These are phyloP conservation scores for Ganoderma boninense DNA, from an alignment of 1,284 basidiomycete genomes.

Conservation along the genomic window DNA sequence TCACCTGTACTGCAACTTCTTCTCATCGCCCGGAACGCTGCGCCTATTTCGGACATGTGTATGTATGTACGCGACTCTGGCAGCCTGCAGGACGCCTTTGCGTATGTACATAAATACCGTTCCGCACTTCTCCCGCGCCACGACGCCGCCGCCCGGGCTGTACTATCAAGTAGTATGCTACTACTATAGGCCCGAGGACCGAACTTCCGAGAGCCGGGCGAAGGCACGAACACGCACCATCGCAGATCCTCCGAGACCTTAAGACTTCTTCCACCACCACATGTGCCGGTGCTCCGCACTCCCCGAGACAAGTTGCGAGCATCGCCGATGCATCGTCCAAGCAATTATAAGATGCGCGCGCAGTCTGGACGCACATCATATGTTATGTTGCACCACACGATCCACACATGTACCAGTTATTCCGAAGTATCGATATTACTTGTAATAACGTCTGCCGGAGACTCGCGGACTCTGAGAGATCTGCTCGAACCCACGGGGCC, in stretches of 20 bases:
- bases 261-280: not conserved
- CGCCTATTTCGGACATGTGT: not conserved
- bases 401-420: not conserved
- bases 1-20: not conserved
- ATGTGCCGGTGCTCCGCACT: not conserved
- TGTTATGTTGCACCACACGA: too few relatives aligned
- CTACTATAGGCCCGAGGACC: conserved; percentile 1
- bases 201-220: conserved; percentile 4
- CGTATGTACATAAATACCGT: not conserved
- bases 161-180: too few relatives aligned
- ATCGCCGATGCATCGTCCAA: not conserved
- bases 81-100: not conserved
- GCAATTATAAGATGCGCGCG: not conserved
- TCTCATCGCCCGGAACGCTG: not conserved
- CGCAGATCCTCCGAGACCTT: not conserved
- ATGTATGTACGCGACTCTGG: not conserved
- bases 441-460: too few relatives aligned
- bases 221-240: not conserved
- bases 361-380: not conserved
- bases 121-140: not conserved
- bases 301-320: not conserved
- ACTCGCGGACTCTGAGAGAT: not conserved
- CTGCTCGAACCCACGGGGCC: too few relatives aligned
- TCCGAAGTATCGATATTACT: not conserved
- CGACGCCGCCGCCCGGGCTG: not conserved